phyloP scores from a whole-genome alignment of 1,284 basidiomycete species.

The Leccinum proliferum region DNA sequence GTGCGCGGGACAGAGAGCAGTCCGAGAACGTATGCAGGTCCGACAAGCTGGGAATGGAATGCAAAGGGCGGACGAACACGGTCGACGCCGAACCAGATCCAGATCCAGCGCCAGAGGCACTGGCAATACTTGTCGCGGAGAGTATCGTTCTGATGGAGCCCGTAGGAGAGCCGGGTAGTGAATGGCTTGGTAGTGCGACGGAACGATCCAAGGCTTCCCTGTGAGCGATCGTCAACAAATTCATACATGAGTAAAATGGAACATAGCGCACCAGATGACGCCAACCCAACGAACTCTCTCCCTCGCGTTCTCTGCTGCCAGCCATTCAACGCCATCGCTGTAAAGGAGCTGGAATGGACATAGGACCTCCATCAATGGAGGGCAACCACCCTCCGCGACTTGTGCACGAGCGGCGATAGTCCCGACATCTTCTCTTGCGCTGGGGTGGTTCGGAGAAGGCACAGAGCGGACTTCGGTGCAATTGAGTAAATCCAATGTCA shows the following conservation, averaged over 20 bases:
- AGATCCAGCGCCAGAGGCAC: slow-evolving; percentile 32
- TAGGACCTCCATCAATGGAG: slow-evolving; percentile 57
- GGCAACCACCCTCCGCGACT: slow-evolving; percentile 40
- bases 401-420: slow-evolving; percentile 71
- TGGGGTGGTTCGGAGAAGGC: slow-evolving; percentile 71
- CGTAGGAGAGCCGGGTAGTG: slow-evolving; percentile 57
- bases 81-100: slow-evolving; percentile 57
- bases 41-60: slow-evolving; percentile 60
- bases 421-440: slow-evolving; percentile 77
- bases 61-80: slow-evolving; percentile 65
- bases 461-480: slow-evolving; percentile 79
- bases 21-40: slow-evolving; percentile 45
- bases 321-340: slow-evolving; percentile 77
- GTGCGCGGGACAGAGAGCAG: slow-evolving; percentile 31
- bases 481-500: slow-evolving; percentile 78
- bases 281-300: slow-evolving; percentile 87
- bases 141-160: slow-evolving; percentile 68
- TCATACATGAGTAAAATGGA: background rate
- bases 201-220: slow-evolving; percentile 66
- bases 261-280: slow-evolving; percentile 65
- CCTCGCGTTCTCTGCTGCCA: slow-evolving; percentile 77
- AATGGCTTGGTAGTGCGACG: slow-evolving; percentile 43
- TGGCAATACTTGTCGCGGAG: slow-evolving; percentile 41
- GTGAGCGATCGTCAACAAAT: slow-evolving; percentile 8
- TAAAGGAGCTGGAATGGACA: slow-evolving; percentile 89